Percentiles rank a stretch among this genome's conserved stretches.
Evolutionary conservation across 768 basidiomycete genomes (phyloP).

Genomic region (Mycena vulgaris): DNA sequence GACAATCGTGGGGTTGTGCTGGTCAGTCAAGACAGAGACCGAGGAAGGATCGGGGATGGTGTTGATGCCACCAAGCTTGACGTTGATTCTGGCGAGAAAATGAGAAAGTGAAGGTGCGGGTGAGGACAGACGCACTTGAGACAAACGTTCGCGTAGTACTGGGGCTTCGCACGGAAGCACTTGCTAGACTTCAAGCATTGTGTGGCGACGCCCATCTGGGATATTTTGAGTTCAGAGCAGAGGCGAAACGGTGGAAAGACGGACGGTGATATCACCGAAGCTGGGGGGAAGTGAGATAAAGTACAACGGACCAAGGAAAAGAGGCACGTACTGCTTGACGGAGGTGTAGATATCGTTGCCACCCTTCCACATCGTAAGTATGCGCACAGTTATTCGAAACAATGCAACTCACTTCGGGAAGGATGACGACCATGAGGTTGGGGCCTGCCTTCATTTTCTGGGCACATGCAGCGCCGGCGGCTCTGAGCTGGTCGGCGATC

Average conservation of each 20-base stretch:
- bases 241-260: background rate
- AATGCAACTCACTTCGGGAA: slow-evolving; percentile 56
- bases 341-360: slow-evolving; percentile 84
- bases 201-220: slow-evolving; percentile 66
- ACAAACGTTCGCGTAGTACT: slow-evolving; percentile 86
- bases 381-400: slow-evolving; percentile 56
- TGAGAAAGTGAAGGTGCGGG: too few species aligned
- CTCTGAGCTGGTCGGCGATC: slow-evolving; percentile 58
- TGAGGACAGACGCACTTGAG: background rate
- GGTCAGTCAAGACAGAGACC: slow-evolving; percentile 74
- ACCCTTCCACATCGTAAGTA: slow-evolving; percentile 76
- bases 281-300: slow-evolving; percentile 50
- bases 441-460: slow-evolving; percentile 61
- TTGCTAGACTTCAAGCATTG: slow-evolving; percentile 83
- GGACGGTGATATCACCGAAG: slow-evolving; percentile 78
- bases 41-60: slow-evolving; percentile 80
- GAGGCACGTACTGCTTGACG: slow-evolving; percentile 79
- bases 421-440: slow-evolving; percentile 73
- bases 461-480: slow-evolving; percentile 64
- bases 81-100: background rate
- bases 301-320: background rate
- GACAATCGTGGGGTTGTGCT: slow-evolving; percentile 71
- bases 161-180: slow-evolving; percentile 76
- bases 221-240: background rate
- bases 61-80: slow-evolving; percentile 84